Percentiles rank a stretch among this genome's conserved stretches.
Evolutionary conservation across 73 alveolate genomes (phyloP).

Genomic region (Paraurostyla sp.): DNA sequence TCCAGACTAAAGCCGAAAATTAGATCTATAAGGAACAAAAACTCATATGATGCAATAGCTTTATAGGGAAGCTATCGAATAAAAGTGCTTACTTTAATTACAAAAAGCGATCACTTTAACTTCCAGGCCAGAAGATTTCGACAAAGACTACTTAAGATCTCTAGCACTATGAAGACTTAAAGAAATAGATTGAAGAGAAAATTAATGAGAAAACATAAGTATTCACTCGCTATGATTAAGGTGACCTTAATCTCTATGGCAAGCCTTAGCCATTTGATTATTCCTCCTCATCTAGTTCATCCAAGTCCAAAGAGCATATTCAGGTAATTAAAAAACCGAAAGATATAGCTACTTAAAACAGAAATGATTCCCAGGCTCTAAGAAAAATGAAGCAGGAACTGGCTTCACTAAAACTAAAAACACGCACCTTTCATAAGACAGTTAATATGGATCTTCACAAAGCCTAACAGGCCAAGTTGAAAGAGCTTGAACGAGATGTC

Average conservation of each 20-base stretch:
- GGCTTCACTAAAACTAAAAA: constrained; percentile 12
- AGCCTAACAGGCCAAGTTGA: background rate
- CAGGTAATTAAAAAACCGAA: background rate
- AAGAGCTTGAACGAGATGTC: background rate
- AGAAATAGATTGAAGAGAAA: constrained; percentile 4
- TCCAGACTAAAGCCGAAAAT: background rate
- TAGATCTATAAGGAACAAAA: background rate
- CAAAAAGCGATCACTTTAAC: background rate
- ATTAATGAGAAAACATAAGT: constrained; percentile 6
- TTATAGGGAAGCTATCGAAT: background rate
- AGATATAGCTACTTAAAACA: background rate
- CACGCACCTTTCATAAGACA: background rate
- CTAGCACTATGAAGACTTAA: background rate
- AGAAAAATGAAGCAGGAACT: background rate
- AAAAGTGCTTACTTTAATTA: constrained; percentile 10
- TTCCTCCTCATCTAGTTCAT: no score
- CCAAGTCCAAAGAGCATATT: no score
- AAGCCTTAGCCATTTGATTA: no score
- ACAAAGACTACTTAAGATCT: background rate
- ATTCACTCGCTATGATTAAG: background rate
- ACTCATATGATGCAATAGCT: background rate
- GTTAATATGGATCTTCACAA: constrained; percentile 17
- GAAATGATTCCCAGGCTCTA: background rate
- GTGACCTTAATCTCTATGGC: background rate
- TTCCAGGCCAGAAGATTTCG: background rate